Percentiles rank a stretch among this genome's conserved stretches.
Evolutionary conservation across 2,329 filamentous ascomycete genomes (phyloP).

Genomic region (Meredithiella fracta): DNA sequence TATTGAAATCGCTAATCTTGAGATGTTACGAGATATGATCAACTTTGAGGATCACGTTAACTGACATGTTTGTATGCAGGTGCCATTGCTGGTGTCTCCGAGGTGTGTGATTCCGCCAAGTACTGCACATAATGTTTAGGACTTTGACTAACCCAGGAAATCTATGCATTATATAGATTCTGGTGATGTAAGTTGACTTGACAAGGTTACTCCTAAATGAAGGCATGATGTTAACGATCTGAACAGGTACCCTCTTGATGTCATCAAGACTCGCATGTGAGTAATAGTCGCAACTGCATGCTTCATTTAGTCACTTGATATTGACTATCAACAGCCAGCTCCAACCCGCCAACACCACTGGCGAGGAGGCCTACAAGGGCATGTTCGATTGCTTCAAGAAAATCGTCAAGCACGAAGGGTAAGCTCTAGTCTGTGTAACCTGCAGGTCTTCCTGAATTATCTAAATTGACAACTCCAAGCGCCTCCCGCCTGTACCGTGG

Average conservation of each 20-base stretch:
- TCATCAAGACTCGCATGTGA: conserved; percentile 95
- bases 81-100: conserved; percentile 93
- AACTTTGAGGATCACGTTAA: background rate
- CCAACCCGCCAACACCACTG: conserved; percentile 55
- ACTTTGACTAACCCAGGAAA: conserved; percentile 8
- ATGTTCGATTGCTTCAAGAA: conserved; percentile 98
- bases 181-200: conserved; percentile 53
- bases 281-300: conserved; percentile 21
- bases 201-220: background rate
- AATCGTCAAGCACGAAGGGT: conserved; percentile 94
- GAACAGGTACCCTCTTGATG: conserved; percentile 87
- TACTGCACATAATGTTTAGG: background rate
- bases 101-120: conserved; percentile 42
- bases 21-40: background rate
- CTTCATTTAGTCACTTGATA: background rate
- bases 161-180: conserved; percentile 43
- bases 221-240: conserved; percentile 8
- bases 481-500: conserved; percentile 87
- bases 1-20: background rate
- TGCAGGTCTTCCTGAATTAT: background rate
- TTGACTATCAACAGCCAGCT: conserved; percentile 48
- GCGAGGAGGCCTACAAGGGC: conserved; percentile 80
- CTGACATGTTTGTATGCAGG: conserved; percentile 29
- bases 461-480: conserved; percentile 26
- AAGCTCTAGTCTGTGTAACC: conserved; percentile 20